Evolutionary conservation across 805 yeast genomes (phyloP).

Genomic region (baker's yeast (Saccharomyces cerevisiae)): DNA sequence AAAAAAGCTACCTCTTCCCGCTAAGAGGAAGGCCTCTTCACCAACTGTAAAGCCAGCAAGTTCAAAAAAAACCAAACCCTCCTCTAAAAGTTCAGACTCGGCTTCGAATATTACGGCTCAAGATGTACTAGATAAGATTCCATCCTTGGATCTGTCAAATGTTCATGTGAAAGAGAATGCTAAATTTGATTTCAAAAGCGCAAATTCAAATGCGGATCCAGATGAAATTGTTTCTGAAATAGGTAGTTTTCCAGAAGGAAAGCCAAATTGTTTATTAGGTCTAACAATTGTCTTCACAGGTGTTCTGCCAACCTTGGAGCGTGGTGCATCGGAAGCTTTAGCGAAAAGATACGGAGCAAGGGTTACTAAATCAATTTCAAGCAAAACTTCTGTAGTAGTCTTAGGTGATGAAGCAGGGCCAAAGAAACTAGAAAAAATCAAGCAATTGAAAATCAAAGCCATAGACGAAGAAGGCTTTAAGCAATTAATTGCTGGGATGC

Average conservation of each 20-base stretch:
- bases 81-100: background rate
- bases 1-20: background rate
- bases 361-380: constrained; percentile 77
- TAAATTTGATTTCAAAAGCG: constrained; percentile 49
- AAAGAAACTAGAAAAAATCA: constrained; percentile 77
- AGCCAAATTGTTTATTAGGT: constrained; percentile 80
- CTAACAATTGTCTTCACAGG: constrained; percentile 93
- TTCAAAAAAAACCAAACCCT: background rate
- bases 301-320: constrained; percentile 64
- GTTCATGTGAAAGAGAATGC: constrained; percentile 42
- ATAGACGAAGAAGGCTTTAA: constrained; percentile 82
- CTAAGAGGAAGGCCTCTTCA: background rate
- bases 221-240: constrained; percentile 11
- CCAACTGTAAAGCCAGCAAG: background rate
- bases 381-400: constrained; percentile 81
- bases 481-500: constrained; percentile 67
- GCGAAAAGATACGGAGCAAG: constrained; percentile 88
- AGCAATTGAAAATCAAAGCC: constrained; percentile 64
- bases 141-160: constrained; percentile 61
- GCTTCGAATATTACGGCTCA: constrained; percentile 12
- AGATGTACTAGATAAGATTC: constrained; percentile 45
- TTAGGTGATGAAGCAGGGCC: constrained; percentile 97
- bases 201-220: constrained; percentile 28
- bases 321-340: constrained; percentile 64
- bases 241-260: constrained; percentile 64